phyloP scores from a whole-genome alignment of 805 yeast genomes.

The Wickerhamomyces strasburgensis region DNA sequence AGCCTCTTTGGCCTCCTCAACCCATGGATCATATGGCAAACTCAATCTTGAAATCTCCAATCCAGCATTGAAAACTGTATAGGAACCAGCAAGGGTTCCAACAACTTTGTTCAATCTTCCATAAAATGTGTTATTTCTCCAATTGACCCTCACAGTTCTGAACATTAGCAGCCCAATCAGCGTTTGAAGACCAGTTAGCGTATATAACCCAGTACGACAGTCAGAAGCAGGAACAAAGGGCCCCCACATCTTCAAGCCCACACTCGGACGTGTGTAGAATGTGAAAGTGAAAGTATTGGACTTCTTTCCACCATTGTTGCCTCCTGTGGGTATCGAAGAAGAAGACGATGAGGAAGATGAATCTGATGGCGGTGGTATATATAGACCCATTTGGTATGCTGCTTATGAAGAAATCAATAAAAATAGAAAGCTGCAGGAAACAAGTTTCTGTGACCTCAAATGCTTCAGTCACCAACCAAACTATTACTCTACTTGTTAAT shows the following conservation, averaged over 20 bases:
- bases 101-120: conserved; percentile 28
- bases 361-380: not conserved
- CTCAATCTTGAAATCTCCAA: conserved; percentile 50
- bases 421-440: too few species aligned
- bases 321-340: not conserved
- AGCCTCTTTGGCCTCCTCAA: conserved; percentile 55
- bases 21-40: conserved; percentile 62
- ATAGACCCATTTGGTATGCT: not conserved
- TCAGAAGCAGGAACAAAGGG: conserved; percentile 74
- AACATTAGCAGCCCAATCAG: conserved; percentile 38
- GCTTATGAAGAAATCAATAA: too few species aligned
- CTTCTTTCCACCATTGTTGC: not conserved
- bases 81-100: conserved; percentile 39
- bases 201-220: conserved; percentile 47
- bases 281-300: not conserved
- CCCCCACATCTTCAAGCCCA: conserved; percentile 62
- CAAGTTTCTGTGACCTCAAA: too few species aligned
- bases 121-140: conserved; percentile 24
- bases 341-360: not conserved
- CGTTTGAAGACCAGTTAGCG: conserved; percentile 49
- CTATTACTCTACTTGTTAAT: too few species aligned
- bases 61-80: conserved; percentile 47
- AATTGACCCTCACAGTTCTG: conserved; percentile 19
- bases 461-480: too few species aligned
- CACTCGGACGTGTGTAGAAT: conserved; percentile 43